Base-by-base conservation (phyloP, 805 yeast species). In the Pichia exigua region DNA sequence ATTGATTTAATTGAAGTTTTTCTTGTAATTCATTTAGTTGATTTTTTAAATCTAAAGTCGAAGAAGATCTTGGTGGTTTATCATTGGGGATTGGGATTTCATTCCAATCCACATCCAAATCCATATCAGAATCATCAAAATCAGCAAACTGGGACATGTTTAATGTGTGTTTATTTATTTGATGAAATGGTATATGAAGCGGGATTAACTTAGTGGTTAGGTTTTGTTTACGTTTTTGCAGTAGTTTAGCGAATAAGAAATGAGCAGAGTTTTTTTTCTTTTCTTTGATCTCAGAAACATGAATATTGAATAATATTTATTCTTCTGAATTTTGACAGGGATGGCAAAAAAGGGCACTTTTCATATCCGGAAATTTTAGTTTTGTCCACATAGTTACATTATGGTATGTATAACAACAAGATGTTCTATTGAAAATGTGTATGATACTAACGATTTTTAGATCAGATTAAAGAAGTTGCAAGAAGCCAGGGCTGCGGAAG, bases 11-110 rank as follows among this genome's bases (percentile, higher is more conserved):
- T 13, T 51, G 45, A 21, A 55, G 49, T 38, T 59, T 62, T 47
- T 66, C 67, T 60, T 75, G 78, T 22, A 75, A 64, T 49, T 74
- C 76, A 22, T 69, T 67, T 11, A 75, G 61, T 59, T 75, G 78
- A 28, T 66, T 61, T 56, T 70, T 71, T 55, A 73, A 62, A 46
- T 71, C 73, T 41, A 64, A 35, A 17, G 39, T 57, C 13, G 71
- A 59, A 5, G 70, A 56, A 17, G 44, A 49, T 30, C 58, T 53
- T 54, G 45, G 18, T 3, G 20, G 18, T 10, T 13, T 2, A 11
- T 7, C 8, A 42, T 42, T 18, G 5, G 20, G 10, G 18, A 47
- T 42, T 15, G 51, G 52, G 38, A 45, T n/a, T 45, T 49, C 45
- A 24, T 45, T 43, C 49, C 52, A 49, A 45, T 49, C 48, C 3